Conservation (phyloP, 208 protist genomes). For the Trypanosoma vivax region DNA sequence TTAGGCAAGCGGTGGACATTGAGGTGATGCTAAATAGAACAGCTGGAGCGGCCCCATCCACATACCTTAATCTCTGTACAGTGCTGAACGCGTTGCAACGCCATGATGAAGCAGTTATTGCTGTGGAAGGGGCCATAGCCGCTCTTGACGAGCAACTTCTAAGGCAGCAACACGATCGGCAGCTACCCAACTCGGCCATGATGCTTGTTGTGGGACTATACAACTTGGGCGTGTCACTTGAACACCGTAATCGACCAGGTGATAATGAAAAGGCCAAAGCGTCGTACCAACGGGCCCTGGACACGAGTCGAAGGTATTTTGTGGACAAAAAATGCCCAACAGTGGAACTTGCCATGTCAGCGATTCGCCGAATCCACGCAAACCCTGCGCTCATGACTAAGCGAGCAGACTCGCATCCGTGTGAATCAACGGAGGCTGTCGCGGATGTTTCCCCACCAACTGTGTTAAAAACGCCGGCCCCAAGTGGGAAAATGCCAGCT, state of each 20-base stretch:
- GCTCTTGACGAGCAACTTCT: slow-evolving; percentile 50
- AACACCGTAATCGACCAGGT: slow-evolving; percentile 32
- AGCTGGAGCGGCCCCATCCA: slow-evolving; percentile 38
- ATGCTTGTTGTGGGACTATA: slow-evolving; percentile 82
- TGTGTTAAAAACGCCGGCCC: too few species aligned
- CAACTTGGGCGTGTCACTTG: slow-evolving; percentile 81
- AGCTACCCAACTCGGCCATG: slow-evolving; percentile 29
- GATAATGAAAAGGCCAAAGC: slow-evolving; percentile 32
- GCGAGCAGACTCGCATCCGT: background rate
- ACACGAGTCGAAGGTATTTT: slow-evolving; percentile 46
- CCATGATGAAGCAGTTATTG: slow-evolving; percentile 68
- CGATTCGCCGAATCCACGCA: slow-evolving; percentile 40
- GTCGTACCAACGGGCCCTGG: slow-evolving; percentile 49
- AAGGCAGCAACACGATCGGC: slow-evolving; percentile 28
- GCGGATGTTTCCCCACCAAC: too few species aligned
- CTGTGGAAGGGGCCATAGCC: slow-evolving; percentile 58
- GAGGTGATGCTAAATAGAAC: slow-evolving; percentile 35
- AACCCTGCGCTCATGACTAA: slow-evolving; percentile 4
- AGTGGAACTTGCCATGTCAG: slow-evolving; percentile 53
- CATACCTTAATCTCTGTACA: slow-evolving; percentile 83
- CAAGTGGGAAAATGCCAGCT: background rate
- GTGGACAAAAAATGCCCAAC: slow-evolving; percentile 50
- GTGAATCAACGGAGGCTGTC: background rate
- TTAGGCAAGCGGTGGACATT: slow-evolving; percentile 57
- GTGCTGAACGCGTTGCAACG: slow-evolving; percentile 67